A percentile compares a stretch with the other conserved stretches of the same genome.
Conservation (phyloP, 2,329 filamentous ascomycete species). For the Boeremia exigua region DNA sequence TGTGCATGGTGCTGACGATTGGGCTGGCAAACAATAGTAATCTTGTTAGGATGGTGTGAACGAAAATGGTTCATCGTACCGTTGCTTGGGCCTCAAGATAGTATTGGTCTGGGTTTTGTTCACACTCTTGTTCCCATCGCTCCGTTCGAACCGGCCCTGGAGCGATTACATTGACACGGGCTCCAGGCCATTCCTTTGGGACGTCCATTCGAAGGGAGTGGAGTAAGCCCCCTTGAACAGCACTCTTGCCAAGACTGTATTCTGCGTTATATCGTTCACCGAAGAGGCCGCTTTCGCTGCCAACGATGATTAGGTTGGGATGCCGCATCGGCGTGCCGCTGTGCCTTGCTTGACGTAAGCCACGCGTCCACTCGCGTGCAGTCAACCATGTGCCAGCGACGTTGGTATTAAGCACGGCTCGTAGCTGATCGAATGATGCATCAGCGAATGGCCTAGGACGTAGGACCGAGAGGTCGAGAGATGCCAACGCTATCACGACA, state of each 20-base stretch:
- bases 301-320: constrained; percentile 53
- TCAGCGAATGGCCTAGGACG: constrained; percentile 48
- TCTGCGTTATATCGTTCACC: constrained; percentile 53
- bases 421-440: constrained; percentile 50
- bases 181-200: constrained; percentile 44
- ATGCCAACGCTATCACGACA: constrained; percentile 53
- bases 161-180: constrained; percentile 56
- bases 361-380: constrained; percentile 51
- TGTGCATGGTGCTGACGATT: neutral
- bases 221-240: constrained; percentile 54
- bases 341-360: constrained; percentile 37
- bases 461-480: constrained; percentile 53
- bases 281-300: constrained; percentile 54
- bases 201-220: constrained; percentile 52
- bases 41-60: neutral
- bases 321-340: constrained; percentile 28
- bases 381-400: constrained; percentile 49
- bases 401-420: constrained; percentile 52
- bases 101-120: constrained; percentile 46
- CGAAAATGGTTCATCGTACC: constrained; percentile 19
- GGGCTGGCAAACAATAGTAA: no score
- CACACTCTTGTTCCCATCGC: constrained; percentile 52
- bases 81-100: constrained; percentile 55
- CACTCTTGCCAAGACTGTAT: constrained; percentile 55
- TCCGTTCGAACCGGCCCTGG: constrained; percentile 55